Percentiles rank a stretch among this genome's conserved stretches.
phyloP scores from a whole-genome alignment of 2,329 filamentous ascomycete species.

The Alternaria gaisen region DNA sequence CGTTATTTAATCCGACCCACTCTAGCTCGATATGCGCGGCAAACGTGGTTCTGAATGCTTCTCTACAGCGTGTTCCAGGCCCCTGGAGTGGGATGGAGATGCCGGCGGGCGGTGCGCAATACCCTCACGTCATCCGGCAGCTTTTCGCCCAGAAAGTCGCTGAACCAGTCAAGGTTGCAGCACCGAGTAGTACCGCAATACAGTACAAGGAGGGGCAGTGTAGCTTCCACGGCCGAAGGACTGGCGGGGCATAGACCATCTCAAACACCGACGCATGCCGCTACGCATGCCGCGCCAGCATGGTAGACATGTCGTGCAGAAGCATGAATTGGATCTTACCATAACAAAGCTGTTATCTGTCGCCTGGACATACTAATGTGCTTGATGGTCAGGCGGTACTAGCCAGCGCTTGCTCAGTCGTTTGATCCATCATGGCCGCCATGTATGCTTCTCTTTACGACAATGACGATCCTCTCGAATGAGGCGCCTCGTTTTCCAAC shows the following conservation, averaged over 20 bases:
- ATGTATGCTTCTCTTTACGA: background rate
- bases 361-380: background rate
- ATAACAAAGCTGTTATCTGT: background rate
- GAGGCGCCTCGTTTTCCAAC: conserved; percentile 9
- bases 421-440: background rate
- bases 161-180: conserved; percentile 27
- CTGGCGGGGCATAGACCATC: conserved; percentile 21
- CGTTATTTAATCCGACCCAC: conserved; percentile 24
- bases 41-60: conserved; percentile 72
- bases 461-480: conserved; percentile 8
- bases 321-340: background rate
- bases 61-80: conserved; percentile 66
- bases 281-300: conserved; percentile 13
- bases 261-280: conserved; percentile 24
- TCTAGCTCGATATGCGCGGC: conserved; percentile 28
- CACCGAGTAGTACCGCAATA: conserved; percentile 19
- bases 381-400: background rate
- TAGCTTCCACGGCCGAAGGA: conserved; percentile 24
- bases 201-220: conserved; percentile 31
- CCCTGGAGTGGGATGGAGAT: conserved; percentile 22
- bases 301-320: conserved; percentile 12
- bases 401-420: background rate
- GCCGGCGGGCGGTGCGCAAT: conserved; percentile 24
- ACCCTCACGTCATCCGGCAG: conserved; percentile 39
- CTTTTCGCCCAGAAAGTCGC: conserved; percentile 18